Base-by-base conservation (phyloP, 352 stramenopile species). In the Nothophytophthora sp. region DNA sequence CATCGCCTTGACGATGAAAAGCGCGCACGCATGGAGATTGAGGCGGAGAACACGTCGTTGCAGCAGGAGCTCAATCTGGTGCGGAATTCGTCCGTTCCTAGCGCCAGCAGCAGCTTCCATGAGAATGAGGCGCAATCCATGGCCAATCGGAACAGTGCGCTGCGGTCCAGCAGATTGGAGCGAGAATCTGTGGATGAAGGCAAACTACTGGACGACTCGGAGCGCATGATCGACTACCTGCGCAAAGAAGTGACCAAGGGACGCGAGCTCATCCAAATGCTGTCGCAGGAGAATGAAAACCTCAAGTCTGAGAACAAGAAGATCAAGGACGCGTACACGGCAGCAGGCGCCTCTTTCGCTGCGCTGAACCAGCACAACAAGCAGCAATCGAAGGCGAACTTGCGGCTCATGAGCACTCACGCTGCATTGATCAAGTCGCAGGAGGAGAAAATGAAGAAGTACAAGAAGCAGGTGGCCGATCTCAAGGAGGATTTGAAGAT, bases 301-400 rank as follows among this genome's bases (percentile, higher is more conserved):
- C 69, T 95, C n/a, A 92, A 92, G 58, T 63, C 71, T 1, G 84
- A 95, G 55, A 92, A 92, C 74, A 91, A 91, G 56, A 90, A 90
- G 47, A 81, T 95, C n/a, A 90, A 97, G 67, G 89, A 97, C 67
- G 90, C 92, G 2, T 97, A 98, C 73, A 95, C 87, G 11, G 89
- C 88, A 49, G 90, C 92, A 5, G 85, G 88, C n/a, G 87, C 85
- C 34, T 97, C 89, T 4, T 98, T 98, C 55, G 82, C 87, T 12
- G 86, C 90, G 10, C 69, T 97, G 2, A 97, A 97, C 49, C 88
- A 98, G 70, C 90, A 97, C 64, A 95, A 96, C 49, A 97, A 97
- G 52, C 89, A 97, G 49, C 81, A 97, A 30, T 96, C 84, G n/a
- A 95, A 95, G 55, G 86, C 85, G 0, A 97, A 97, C 39, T 47